Base-by-base conservation (phyloP, 1,284 basidiomycete species). In the Crucibulum cyathiforme region DNA sequence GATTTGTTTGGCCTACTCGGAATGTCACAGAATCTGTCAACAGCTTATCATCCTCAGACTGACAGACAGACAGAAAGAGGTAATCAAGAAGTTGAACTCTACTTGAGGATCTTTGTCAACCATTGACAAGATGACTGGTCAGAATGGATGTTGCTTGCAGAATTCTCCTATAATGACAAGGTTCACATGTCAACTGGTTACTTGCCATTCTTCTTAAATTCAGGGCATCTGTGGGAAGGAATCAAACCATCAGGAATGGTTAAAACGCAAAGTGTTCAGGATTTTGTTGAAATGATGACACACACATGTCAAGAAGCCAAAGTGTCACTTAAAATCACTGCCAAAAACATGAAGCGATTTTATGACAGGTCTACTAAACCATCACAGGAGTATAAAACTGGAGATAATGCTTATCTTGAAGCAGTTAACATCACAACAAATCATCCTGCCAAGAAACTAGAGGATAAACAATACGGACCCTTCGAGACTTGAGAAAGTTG, bases 41-140 rank as follows among this genome's bases (percentile, higher is more conserved):
- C 61, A 12, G 59, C 63, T 1, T 61, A 60, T 17, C 64, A 64
- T 46, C 63, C 61, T 17, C 62, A 66, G 35, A 59, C 63, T 1
- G 64, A 70, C 48, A 61, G 69, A 1, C 66, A 67, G 45, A 69
- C 63, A 5, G 65, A 70, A 45, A 8, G 34, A 4, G 17, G 57
- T 10, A 52, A 57, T 47, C 53, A 45, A 41, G 53, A 54, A 36
- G n/a, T 54, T 5, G 53, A 54, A 46, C 38, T 31, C 12, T 54
- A 8, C 41, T 31, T 54, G 5, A 17, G 41, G 24, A 6, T 54
- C 6, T 54, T 6, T 46, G 37, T 54, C 8, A 34, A 43, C 31
- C 17, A 54, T 8, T 12, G 38, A 31, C 53, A 54, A 46, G 12
- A 43, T 45, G 54, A 63, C 36, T 69, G 67, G 65, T 36, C 53